These are phyloP conservation scores for Saccharomyces hybrid DNA, from an alignment of 1,139 yeast genomes.

Conservation along the genomic window DNA sequence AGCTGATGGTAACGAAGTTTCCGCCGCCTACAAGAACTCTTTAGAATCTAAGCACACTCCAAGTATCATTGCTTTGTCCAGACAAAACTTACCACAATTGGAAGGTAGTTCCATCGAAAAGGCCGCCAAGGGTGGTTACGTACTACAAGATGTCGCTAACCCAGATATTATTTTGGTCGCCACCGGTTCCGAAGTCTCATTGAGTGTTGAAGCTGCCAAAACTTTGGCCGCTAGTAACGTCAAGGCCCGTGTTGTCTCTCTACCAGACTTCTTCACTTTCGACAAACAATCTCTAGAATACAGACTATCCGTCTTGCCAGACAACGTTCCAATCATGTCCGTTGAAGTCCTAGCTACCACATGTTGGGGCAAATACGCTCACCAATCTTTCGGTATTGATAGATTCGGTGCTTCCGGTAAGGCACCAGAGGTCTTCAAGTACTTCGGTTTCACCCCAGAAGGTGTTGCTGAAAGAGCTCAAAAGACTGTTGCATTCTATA, in stretches of 20 bases:
- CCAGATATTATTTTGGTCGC: constrained; percentile 79
- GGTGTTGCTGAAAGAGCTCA: constrained; percentile 84
- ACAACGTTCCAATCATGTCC: constrained; percentile 86
- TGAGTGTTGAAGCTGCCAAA: constrained; percentile 77
- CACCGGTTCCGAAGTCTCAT: constrained; percentile 92
- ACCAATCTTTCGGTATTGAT: constrained; percentile 93
- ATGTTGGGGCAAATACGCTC: constrained; percentile 95
- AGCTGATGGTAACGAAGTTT: constrained; percentile 98
- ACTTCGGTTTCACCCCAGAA: constrained; percentile 86
- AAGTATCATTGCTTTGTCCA: constrained; percentile 81
- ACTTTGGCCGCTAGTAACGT: constrained; percentile 58
- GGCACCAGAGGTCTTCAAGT: constrained; percentile 73
- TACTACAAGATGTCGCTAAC: constrained; percentile 49
- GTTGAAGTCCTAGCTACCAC: constrained; percentile 88
- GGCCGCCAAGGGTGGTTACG: constrained; percentile 94
- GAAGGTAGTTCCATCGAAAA: constrained; percentile 88
- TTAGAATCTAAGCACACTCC: constrained; percentile 70
- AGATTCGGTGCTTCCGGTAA: constrained; percentile 98
- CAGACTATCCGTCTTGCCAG: constrained; percentile 82
- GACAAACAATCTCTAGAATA: constrained; percentile 76
- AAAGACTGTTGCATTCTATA: constrained; percentile 74
- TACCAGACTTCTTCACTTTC: constrained; percentile 90
- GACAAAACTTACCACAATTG: constrained; percentile 96
- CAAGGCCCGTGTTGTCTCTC: constrained; percentile 76
- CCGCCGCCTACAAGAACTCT: constrained; percentile 90